A percentile compares a stretch with the other conserved stretches of the same genome.
These are phyloP conservation scores for Aurantiochytrium sp. DNA, from an alignment of 108 stramenopile genomes.

Conservation along the genomic window DNA sequence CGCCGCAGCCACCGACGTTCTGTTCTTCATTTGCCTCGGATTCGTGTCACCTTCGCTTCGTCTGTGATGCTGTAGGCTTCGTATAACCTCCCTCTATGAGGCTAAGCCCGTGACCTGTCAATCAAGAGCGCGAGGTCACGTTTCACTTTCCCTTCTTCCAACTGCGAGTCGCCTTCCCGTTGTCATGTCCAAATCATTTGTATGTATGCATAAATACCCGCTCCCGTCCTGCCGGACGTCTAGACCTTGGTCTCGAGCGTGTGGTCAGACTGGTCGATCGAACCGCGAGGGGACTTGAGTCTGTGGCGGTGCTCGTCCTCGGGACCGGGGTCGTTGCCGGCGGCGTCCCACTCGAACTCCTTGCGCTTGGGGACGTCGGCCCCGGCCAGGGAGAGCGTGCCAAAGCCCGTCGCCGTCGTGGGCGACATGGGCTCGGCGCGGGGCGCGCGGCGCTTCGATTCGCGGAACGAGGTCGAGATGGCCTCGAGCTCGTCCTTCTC, in stretches of 20 bases:
- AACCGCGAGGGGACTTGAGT: background rate
- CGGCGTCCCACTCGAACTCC: background rate
- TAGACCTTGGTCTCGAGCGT: background rate
- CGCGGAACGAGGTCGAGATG: background rate
- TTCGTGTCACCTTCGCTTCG: too few relatives aligned
- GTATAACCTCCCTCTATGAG: too few relatives aligned
- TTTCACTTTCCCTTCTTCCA: too few relatives aligned
- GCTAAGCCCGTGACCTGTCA: too few relatives aligned
- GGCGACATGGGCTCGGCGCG: background rate
- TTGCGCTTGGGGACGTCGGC: background rate
- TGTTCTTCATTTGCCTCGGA: too few relatives aligned
- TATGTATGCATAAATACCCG: too few relatives aligned
- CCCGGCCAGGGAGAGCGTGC: background rate
- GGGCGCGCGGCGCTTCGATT: background rate
- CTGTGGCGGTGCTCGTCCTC: background rate
- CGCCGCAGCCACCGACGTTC: too few relatives aligned
- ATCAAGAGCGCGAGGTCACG: too few relatives aligned
- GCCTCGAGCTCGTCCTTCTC: constrained; percentile 13
- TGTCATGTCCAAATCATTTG: too few relatives aligned
- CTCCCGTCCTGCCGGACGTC: too few relatives aligned
- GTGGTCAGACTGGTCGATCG: background rate
- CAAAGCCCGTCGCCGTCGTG: background rate
- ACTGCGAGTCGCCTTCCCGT: too few relatives aligned
- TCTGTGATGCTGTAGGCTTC: too few relatives aligned
- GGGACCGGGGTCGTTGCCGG: background rate